Base-by-base conservation (phyloP, 495 filamentous ascomycete species). In the Podospora bellae-mahoneyi region DNA sequence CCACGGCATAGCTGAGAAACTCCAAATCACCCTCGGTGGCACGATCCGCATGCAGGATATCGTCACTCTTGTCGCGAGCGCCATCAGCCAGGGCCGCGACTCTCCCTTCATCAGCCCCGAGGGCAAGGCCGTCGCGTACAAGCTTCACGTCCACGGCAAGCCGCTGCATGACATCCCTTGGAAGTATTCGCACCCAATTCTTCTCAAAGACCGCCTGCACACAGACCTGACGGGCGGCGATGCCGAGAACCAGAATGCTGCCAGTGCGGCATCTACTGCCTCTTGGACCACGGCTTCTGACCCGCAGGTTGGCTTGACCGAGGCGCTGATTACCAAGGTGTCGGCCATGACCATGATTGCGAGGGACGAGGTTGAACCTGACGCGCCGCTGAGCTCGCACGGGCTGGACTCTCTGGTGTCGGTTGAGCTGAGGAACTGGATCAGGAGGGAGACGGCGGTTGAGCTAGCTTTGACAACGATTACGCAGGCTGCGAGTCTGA, bases 271-370 rank as follows among this genome's bases (percentile, higher is more conserved):
- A 26, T 19, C n/a, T 4, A 26, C 23, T 19, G 55, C n/a, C n/a
- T 19, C n/a, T 9, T 58, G 55, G 55, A 58, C n/a, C 6, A 58
- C n/a, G 18, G 55, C 55, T 19, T 15, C 55, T 6, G 55, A 58
- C 13, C 55, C 55, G n/a, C 55, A 20, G 55, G 55, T 58, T 19
- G 55, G 55, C 23, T 20, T 58, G 55, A 58, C 55, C 5, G 55
- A 58, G 55, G 55, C 55, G 55, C 23, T 58, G 55, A 58, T 58
- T 10, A 26, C 23, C 7, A 58, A 58, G 55, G 55, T 58, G 55
- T 58, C 55, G 55, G 23, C n/a, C 55, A 58, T 58, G 55, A 58
- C 55, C 9, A 58, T 58, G 55, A 58, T 58, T 58, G 55, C 55
- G n/a, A 58, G 55, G 55, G 55, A 58, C 23, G 55, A 58, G 55